Evolutionary conservation across 805 yeast species (phyloP), one percentile per base, ranked within the genome.

Genomic region (Ogataea saltuana): DNA sequence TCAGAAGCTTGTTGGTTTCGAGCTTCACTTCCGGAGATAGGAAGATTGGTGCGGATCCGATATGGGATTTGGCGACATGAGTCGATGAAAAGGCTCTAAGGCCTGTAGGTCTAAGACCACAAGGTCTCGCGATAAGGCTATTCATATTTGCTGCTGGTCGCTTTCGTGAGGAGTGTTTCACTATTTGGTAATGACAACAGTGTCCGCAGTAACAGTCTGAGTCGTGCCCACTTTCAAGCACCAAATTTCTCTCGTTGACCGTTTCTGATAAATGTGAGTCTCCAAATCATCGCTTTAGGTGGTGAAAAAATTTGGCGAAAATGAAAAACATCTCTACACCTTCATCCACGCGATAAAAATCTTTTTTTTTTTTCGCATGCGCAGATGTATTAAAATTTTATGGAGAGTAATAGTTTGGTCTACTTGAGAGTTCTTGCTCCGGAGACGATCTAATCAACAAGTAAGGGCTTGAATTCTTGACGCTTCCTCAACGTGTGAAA

Each of bases 41-140:
- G 50, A 77, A 71, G 34, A 91, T 78, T 5, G 97, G 95, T 7
- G 83, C 68, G 22, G 85, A 77, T 6, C 98, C 98, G 39, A 91
- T 78, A 61, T 88, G 85, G 2, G 95, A 85, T 30, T 57, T 51
- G 15, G 63, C 53, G 3, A 50, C 33, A 2, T 55, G 19, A 2
- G 66, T 44, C 8, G 65, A 44, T 1, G 73, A 64, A 46, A 75
- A 72, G 27, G 30, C 26, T 44, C 50, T 43, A 27, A 27, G 6
- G 12, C 40, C 40, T 7, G 41, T 23, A 12, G 36, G 30, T 17
- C 36, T 22, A 15, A 27, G 27, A 10, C 35, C 33, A 17, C 26
- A 4, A 10, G 32, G 33, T 36, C 17, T 36, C 16, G 33, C 19
- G 13, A 36, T 5, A 7, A 19, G 33, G 10, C 27, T 36, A 32